These are phyloP conservation scores for Aspergillus sp. DNA, from an alignment of 2,329 filamentous ascomycete genomes.

Conservation along the genomic window DNA sequence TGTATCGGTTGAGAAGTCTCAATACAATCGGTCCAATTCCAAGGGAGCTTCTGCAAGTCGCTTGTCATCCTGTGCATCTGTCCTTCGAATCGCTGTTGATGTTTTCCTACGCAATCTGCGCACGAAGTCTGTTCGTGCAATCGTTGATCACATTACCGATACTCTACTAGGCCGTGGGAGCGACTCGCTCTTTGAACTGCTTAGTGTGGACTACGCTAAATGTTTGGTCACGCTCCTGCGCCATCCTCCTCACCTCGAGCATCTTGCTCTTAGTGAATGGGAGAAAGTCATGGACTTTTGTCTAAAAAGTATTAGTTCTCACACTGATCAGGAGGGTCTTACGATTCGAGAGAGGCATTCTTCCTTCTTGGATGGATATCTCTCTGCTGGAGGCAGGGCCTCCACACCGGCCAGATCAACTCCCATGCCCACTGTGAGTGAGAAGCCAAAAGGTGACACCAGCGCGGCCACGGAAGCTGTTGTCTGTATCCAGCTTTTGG, in stretches of 20 bases:
- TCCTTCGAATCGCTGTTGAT: constrained; percentile 71
- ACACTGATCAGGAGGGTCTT: constrained; percentile 31
- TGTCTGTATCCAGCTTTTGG: constrained; percentile 65
- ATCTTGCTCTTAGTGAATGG: constrained; percentile 71
- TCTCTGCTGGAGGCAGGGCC: constrained; percentile 28
- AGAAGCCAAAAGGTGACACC: constrained; percentile 32
- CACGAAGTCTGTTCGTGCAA: constrained; percentile 73
- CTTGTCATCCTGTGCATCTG: constrained; percentile 69
- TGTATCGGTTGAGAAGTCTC: constrained; percentile 68
- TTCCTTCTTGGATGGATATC: constrained; percentile 30
- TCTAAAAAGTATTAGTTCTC: constrained; percentile 56
- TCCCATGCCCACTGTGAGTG: constrained; percentile 28
- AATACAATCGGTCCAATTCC: constrained; percentile 58
- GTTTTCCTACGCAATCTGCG: constrained; percentile 69
- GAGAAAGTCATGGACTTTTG: constrained; percentile 70
- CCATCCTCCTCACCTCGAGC: constrained; percentile 76
- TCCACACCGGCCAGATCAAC: constrained; percentile 35
- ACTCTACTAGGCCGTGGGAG: constrained; percentile 62
- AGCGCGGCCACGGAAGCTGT: constrained; percentile 58
- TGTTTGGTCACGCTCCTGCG: constrained; percentile 70
- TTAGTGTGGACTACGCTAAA: constrained; percentile 78
- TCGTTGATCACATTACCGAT: constrained; percentile 81
- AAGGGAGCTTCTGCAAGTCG: constrained; percentile 56
- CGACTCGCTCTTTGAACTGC: constrained; percentile 66
- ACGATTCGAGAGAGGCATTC: constrained; percentile 31